Conservation (phyloP, 140 eudicot genomes). For the Bidens hawaiensis region DNA sequence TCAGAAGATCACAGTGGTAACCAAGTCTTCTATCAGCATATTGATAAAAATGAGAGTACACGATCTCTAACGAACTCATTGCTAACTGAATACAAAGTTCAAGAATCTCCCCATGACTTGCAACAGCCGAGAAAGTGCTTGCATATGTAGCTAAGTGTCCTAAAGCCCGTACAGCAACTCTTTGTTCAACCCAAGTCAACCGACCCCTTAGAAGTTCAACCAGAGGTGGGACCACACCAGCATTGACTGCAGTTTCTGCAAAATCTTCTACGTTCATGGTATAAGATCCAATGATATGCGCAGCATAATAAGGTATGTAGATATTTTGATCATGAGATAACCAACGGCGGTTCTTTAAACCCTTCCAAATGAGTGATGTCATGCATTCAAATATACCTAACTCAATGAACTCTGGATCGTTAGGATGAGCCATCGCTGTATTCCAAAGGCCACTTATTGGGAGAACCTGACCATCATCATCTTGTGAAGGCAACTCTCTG, state of each 20-base stretch:
- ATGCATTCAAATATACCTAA: slow-evolving; percentile 90
- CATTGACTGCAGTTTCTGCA: too few relatives aligned
- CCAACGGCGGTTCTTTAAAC: slow-evolving; percentile 97
- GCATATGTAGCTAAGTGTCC: too few relatives aligned
- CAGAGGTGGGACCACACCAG: too few relatives aligned
- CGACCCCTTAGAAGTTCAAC: slow-evolving; percentile 88
- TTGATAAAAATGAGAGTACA: slow-evolving; percentile 88
- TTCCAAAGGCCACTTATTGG: too few relatives aligned
- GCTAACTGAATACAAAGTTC: slow-evolving; percentile 94
- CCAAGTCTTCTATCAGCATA: too few relatives aligned
- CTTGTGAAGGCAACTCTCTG: too few relatives aligned
- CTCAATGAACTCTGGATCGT: slow-evolving; percentile 90
- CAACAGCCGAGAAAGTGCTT: slow-evolving; percentile 67
- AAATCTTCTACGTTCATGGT: too few relatives aligned
- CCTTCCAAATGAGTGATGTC: slow-evolving; percentile 84
- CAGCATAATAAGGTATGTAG: slow-evolving; percentile 87
- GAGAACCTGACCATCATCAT: too few relatives aligned
- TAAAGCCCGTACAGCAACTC: too few relatives aligned
- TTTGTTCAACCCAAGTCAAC: slow-evolving; percentile 94
- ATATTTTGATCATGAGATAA: slow-evolving; percentile 89
- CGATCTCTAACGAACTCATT: slow-evolving; percentile 88
- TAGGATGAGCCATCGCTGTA: too few relatives aligned
- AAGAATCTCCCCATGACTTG: slow-evolving; percentile 84
- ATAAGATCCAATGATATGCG: too few relatives aligned
- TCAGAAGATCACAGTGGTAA: too few relatives aligned